Evolutionary conservation across 2,329 filamentous ascomycete genomes (phyloP).

Genomic region (Zasmidium cellare): DNA sequence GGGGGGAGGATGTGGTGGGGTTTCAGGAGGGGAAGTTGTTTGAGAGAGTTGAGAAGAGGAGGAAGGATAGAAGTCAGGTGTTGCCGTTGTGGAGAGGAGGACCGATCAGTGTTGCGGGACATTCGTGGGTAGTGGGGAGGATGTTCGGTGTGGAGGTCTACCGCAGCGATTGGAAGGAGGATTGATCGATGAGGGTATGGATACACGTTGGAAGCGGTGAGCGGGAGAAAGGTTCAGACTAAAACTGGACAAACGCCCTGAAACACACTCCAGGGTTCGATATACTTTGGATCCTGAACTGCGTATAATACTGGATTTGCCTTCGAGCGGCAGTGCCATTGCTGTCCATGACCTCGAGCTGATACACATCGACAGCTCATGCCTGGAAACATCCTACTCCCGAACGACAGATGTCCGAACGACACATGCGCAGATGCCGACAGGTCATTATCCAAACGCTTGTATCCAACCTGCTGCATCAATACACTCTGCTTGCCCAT

Average conservation of each 20-base stretch:
- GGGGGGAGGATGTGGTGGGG: slow-evolving; percentile 32
- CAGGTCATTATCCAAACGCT: no score
- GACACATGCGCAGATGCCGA: no score
- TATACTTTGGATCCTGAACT: no score
- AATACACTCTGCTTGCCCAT: background rate
- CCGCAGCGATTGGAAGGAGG: slow-evolving; percentile 23
- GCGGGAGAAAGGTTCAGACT: no score
- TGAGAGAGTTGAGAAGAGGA: slow-evolving; percentile 17
- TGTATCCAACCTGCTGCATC: background rate
- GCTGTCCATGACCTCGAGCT: no score
- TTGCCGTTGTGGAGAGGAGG: slow-evolving; percentile 38
- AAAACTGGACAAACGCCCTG: no score
- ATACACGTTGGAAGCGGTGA: background rate
- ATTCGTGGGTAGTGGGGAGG: slow-evolving; percentile 35
- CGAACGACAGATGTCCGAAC: no score
- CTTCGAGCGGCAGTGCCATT: no score
- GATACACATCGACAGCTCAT: no score
- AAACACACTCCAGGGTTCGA: no score
- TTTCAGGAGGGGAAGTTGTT: slow-evolving; percentile 34
- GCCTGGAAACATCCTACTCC: no score
- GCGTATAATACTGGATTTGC: no score
- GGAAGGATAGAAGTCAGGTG: slow-evolving; percentile 34
- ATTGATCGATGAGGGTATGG: slow-evolving; percentile 18
- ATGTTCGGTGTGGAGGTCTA: slow-evolving; percentile 37
- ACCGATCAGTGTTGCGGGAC: slow-evolving; percentile 33